Evolutionary conservation across 257 asterid species (phyloP).

Genomic region (Perilla frutescens): DNA sequence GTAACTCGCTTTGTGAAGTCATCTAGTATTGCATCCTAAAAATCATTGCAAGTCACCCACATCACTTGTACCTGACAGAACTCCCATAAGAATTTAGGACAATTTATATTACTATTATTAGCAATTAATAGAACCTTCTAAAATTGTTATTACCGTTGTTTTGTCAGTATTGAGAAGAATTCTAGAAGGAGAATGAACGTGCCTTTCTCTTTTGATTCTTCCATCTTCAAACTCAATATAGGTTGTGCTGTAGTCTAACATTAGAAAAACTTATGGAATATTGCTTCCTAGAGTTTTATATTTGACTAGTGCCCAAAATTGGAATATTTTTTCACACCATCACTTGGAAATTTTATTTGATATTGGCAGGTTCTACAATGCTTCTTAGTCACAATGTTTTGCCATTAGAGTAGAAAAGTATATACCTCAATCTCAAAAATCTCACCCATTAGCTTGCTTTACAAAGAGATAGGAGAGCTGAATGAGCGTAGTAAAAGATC

Average conservation of each 20-base stretch:
- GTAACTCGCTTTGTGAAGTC: background rate
- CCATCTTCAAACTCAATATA: background rate
- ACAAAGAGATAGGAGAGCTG: background rate
- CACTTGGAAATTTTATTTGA: background rate
- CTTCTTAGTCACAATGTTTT: background rate
- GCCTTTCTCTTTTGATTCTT: background rate
- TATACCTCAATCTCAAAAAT: background rate
- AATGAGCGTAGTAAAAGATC: background rate
- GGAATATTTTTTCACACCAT: background rate
- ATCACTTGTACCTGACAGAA: background rate
- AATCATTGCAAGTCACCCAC: background rate
- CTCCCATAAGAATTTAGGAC: background rate
- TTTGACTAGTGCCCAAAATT: constrained; percentile 1
- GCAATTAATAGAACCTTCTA: background rate
- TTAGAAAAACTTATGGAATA: background rate
- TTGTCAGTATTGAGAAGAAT: background rate
- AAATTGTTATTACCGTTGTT: background rate
- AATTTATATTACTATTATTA: background rate
- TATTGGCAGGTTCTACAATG: background rate
- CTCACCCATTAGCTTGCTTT: constrained; percentile 3
- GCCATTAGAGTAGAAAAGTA: background rate
- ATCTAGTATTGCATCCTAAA: background rate
- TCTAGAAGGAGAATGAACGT: background rate
- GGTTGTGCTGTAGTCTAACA: background rate
- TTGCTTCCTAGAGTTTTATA: background rate